Evolutionary conservation across 768 basidiomycete genomes (phyloP), one percentile per base, ranked within the genome.

Genomic region (Pholiota conissans): DNA sequence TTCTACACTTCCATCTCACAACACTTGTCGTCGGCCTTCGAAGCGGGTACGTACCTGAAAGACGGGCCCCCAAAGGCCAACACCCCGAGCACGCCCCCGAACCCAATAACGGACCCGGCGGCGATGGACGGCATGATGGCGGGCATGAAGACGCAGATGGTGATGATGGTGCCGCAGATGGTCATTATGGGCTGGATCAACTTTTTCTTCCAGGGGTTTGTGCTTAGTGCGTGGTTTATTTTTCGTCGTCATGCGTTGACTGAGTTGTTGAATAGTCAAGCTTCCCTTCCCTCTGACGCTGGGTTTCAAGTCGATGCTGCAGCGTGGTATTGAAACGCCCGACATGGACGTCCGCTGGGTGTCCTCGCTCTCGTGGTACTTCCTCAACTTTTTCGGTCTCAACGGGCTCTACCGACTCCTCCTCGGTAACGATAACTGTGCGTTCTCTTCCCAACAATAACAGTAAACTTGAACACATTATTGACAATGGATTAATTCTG

Each of bases 141-240:
- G 10, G 93, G 93, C 32, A 91, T 99, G 89, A 98, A 98, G 80
- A 98, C 96, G 18, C 97, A 99, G 74, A 93, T 93, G 83, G 94
- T 98, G 49, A 95, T 97, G 91, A 98, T 98, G 91, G 90, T 96
- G 13, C 93, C 91, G 16, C 91, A 98, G 74, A 98, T 98, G 90
- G 82, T 97, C 59, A 93, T 98, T 64, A 98, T 98, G 96, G 95
- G 95, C 51, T 98, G 96, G 92, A 98, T 99, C 75, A 98, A 95
- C 73, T 94, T 95, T 73, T 99, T 99, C 85, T 99, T 98, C 77
- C 91, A 96, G 67, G 97, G 97, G 27, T 98, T 98, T 70, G 91
- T 99, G 57, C 81, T 98, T 57, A 98, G 96, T 98, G 70, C 72
- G 95, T 86, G n/a, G n/a, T n/a, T n/a, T n/a, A n/a, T n/a, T n/a